Evolutionary conservation across 2,329 filamentous ascomycete species (phyloP).

Genomic region (Aspergillus japonicus): DNA sequence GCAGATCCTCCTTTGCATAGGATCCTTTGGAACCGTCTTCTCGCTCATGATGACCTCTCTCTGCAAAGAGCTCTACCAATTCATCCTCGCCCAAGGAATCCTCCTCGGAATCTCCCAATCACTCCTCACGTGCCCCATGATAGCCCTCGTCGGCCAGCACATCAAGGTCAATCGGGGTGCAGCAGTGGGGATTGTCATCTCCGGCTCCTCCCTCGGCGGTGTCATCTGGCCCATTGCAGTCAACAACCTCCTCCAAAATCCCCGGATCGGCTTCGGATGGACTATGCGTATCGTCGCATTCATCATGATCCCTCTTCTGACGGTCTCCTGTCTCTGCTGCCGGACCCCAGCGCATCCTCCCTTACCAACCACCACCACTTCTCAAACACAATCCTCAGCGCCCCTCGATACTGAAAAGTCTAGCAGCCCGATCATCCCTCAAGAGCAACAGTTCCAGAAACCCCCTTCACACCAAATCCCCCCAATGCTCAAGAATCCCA

Average conservation of each 20-base stretch:
- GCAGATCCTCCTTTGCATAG: slow-evolving; percentile 29
- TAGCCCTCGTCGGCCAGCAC: slow-evolving; percentile 32
- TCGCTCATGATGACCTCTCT: slow-evolving; percentile 40
- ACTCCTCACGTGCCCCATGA: slow-evolving; percentile 29
- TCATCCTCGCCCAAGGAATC: slow-evolving; percentile 41
- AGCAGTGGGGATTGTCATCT: slow-evolving; percentile 35
- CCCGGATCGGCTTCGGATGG: slow-evolving; percentile 33
- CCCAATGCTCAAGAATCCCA: slow-evolving; percentile 25
- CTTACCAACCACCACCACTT: not conserved
- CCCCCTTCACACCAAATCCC: slow-evolving; percentile 8
- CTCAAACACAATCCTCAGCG: not conserved
- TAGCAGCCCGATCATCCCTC: too few species aligned
- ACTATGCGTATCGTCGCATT: slow-evolving; percentile 43
- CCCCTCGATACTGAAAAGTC: not conserved
- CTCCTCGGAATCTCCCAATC: slow-evolving; percentile 33
- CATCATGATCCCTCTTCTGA: slow-evolving; percentile 40
- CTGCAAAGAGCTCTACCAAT: slow-evolving; percentile 38
- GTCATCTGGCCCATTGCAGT: slow-evolving; percentile 38
- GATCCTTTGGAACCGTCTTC: slow-evolving; percentile 30
- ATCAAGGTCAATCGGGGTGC: slow-evolving; percentile 30
- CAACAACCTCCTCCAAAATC: slow-evolving; percentile 28
- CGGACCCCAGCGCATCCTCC: not conserved
- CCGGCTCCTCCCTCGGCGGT: slow-evolving; percentile 37
- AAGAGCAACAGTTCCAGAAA: not conserved
- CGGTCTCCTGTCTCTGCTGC: slow-evolving; percentile 28